These are phyloP conservation scores for Antitrichia curtipendula DNA, from an alignment of 225 moss, liverwort and hornwort species.

Conservation along the genomic window DNA sequence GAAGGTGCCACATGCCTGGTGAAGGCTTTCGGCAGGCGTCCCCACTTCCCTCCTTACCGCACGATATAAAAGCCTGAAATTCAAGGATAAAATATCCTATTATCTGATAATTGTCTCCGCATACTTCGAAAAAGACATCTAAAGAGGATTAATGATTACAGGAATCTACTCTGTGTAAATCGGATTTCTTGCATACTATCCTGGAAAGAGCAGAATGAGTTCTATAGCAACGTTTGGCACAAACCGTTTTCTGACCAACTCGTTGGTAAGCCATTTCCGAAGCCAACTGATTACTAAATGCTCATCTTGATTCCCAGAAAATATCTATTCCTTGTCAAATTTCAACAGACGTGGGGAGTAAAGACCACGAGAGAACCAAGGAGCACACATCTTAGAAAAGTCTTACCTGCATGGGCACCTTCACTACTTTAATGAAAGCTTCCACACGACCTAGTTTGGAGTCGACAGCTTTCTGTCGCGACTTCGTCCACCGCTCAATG, in stretches of 20 bases:
- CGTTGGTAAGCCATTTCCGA: not conserved
- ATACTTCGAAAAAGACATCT: not conserved
- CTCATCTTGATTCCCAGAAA: not conserved
- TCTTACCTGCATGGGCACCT: constrained; percentile 73
- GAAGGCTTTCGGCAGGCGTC: constrained; percentile 62
- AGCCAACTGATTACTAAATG: not conserved
- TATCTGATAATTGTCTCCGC: not conserved
- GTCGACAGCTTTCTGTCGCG: constrained; percentile 77
- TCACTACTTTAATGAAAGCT: constrained; percentile 43
- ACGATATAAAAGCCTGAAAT: constrained; percentile 44
- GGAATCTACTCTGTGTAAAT: not conserved
- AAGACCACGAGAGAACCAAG: not conserved
- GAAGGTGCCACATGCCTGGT: constrained; percentile 59
- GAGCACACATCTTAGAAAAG: not conserved
- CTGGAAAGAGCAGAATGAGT: not conserved
- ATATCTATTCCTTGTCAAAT: not conserved
- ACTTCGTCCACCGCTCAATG: constrained; percentile 78
- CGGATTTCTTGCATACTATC: not conserved
- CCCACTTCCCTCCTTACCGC: constrained; percentile 42
- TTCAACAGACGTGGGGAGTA: not conserved
- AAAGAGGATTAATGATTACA: not conserved
- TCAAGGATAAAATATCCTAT: not conserved
- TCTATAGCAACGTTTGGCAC: not conserved
- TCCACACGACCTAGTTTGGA: constrained; percentile 83
- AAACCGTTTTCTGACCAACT: not conserved